A percentile compares a stretch with the other conserved stretches of the same genome.
Evolutionary conservation across 192 early-diverging fungal species (phyloP).

Genomic region (Chytriomyces confervae): DNA sequence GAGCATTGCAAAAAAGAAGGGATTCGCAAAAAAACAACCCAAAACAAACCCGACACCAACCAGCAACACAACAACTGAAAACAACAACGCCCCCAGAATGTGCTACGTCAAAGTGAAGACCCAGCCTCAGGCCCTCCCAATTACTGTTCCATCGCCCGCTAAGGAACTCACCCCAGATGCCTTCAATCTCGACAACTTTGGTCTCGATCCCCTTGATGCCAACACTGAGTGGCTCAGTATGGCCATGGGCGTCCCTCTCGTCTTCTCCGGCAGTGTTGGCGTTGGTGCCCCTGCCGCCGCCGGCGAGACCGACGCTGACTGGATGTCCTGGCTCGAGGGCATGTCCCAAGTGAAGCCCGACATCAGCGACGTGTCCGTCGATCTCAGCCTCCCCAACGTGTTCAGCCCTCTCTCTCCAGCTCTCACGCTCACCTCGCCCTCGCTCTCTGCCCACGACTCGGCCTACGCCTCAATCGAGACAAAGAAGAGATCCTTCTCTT

Average conservation of each 20-base stretch:
- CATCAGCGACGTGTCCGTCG: not conserved
- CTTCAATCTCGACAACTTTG: not conserved
- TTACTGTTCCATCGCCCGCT: not conserved
- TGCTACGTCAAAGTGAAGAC: constrained; percentile 26
- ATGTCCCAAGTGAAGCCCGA: constrained; percentile 8
- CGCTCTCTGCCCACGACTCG: not conserved
- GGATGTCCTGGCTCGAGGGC: constrained; percentile 31
- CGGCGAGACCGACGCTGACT: not conserved
- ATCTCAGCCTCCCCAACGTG: not conserved
- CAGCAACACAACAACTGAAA: too few relatives aligned
- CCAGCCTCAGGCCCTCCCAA: not conserved
- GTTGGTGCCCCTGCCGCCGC: not conserved
- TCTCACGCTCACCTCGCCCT: not conserved
- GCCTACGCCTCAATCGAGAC: not conserved
- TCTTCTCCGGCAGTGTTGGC: not conserved
- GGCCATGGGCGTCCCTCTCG: not conserved
- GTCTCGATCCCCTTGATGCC: not conserved
- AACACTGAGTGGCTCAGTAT: too few relatives aligned
- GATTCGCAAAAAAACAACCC: too few relatives aligned
- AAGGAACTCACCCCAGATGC: not conserved
- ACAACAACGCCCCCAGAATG: not conserved
- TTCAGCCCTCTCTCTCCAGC: not conserved
- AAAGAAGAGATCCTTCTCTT: not conserved
- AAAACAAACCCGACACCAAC: too few relatives aligned
- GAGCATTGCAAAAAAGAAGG: too few relatives aligned